Evolutionary conservation across 305 asterid genomes (phyloP).

Genomic region (Fraxinus paxiana): DNA sequence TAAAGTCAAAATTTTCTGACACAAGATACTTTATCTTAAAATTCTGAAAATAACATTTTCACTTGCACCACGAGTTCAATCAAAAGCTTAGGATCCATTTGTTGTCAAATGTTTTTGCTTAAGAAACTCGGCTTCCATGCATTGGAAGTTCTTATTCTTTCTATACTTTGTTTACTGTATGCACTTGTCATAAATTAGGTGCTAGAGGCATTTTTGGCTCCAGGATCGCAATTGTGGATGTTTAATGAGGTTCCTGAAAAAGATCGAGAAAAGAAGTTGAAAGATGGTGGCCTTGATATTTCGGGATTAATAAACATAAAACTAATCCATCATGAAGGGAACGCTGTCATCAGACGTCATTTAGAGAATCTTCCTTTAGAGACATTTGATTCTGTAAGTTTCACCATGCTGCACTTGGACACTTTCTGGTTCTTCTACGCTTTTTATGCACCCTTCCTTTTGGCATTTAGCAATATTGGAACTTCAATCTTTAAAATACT

Average conservation of each 20-base stretch:
- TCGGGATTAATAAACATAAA: constrained; percentile 72
- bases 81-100: background rate
- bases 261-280: constrained; percentile 71
- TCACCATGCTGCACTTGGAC: constrained; percentile 19
- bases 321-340: constrained; percentile 83
- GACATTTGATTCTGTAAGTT: constrained; percentile 96
- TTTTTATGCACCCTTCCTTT: background rate
- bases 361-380: constrained; percentile 86
- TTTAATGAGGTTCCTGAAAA: constrained; percentile 84
- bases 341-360: constrained; percentile 91
- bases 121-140: background rate
- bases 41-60: background rate
- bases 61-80: background rate
- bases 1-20: background rate
- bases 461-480: background rate
- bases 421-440: constrained; percentile 6
- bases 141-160: background rate
- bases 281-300: constrained; percentile 87
- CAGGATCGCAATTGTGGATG: constrained; percentile 93
- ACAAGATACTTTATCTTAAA: background rate
- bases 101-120: background rate
- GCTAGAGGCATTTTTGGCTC: constrained; percentile 84
- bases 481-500: background rate
- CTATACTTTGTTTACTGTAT: constrained; percentile 6
- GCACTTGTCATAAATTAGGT: constrained; percentile 46